Evolutionary conservation across 306 rosid species (phyloP).

Genomic region (Quercus variabilis): DNA sequence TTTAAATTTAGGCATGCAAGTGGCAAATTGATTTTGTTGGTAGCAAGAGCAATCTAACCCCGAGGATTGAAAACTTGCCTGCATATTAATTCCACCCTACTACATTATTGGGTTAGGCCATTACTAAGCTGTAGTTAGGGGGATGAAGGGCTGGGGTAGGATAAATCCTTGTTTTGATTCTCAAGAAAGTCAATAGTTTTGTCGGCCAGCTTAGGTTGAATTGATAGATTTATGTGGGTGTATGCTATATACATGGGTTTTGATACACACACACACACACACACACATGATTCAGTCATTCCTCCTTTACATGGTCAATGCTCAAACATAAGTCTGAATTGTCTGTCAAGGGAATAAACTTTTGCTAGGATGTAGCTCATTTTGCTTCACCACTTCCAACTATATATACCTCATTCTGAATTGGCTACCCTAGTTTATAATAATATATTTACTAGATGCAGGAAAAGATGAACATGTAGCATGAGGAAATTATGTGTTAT

Average conservation of each 20-base stretch:
- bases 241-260: background rate
- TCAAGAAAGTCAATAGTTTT: background rate
- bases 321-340: background rate
- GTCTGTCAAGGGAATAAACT: background rate
- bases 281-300: too few relatives aligned
- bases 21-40: background rate
- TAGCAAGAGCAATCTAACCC: background rate
- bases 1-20: background rate
- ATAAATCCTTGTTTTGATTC: background rate
- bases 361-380: background rate
- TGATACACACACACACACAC: background rate
- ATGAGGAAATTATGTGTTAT: too few relatives aligned
- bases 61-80: background rate
- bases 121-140: background rate
- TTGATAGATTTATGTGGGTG: background rate
- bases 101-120: background rate
- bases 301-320: background rate
- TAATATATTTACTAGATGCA: too few relatives aligned
- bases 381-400: background rate
- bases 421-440: background rate
- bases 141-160: background rate
- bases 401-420: background rate
- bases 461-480: too few relatives aligned
- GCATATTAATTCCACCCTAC: background rate
- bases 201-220: background rate